A percentile compares a stretch with the other conserved stretches of the same genome.
Conservation (phyloP, 2,329 filamentous ascomycete genomes). For the Colletotrichum filicis region DNA sequence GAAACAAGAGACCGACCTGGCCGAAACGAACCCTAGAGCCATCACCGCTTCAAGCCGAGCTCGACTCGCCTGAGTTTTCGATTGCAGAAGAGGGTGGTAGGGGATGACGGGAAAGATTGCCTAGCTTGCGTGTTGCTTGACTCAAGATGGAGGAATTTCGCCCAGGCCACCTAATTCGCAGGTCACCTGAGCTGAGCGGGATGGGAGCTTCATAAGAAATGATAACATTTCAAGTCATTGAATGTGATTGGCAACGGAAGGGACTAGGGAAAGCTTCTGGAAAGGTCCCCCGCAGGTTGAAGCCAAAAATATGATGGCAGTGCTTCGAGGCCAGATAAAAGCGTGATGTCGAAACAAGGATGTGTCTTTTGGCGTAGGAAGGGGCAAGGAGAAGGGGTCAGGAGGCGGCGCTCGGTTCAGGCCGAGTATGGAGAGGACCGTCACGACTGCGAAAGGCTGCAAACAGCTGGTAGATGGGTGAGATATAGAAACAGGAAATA, state of each 20-base stretch:
- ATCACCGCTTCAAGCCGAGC: not conserved
- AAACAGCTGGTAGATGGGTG: not conserved
- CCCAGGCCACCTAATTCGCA: not conserved
- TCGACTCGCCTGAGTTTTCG: not conserved
- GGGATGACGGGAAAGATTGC: not conserved
- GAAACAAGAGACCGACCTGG: not conserved
- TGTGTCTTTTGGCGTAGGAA: constrained; percentile 23
- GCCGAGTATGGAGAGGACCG: not conserved
- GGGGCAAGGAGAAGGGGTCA: constrained; percentile 24
- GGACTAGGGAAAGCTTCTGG: not conserved
- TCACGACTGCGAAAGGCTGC: not conserved
- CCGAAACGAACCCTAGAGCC: not conserved
- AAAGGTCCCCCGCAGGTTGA: not conserved
- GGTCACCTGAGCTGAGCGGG: not conserved
- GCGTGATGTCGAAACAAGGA: constrained; percentile 28
- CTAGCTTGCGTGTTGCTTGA: not conserved
- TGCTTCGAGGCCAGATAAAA: not conserved
- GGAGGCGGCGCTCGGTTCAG: constrained; percentile 10
- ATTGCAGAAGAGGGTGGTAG: not conserved
- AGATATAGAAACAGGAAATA: not conserved
- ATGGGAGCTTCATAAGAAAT: not conserved
- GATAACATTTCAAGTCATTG: not conserved
- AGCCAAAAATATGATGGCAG: not conserved
- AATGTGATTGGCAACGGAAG: not conserved
- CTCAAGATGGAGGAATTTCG: not conserved